Evolutionary conservation across 768 basidiomycete genomes (phyloP), one percentile per base, ranked within the genome.

Genomic region (Tulasnella calospora): DNA sequence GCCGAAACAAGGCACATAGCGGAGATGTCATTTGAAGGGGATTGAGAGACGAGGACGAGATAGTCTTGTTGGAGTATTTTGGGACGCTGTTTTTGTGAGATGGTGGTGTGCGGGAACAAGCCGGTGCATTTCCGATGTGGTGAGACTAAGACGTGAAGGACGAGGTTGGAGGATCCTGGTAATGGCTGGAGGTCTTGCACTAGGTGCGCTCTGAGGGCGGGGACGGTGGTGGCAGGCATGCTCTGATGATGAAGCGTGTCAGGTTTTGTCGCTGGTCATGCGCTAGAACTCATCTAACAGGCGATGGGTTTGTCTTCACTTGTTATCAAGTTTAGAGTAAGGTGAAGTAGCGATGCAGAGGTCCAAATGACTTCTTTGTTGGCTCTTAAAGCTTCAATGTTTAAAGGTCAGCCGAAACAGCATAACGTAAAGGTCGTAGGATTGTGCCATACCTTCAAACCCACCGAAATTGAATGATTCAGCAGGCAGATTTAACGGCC

Each of bases 21-120:
- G 12, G 70, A n/a, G 27, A 71, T 23, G 15, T 71, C 41, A n/a
- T 76, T 38, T 21, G 47, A 33, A 40, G 78, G 36, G 10, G 79
- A 47, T 30, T 80, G 74, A 17, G 92, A 90, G 76, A 95, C 86
- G 33, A 95, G 87, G 71, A 96, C 84, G 80, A 96, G 88, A 40
- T 95, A 85, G 79, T 96, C 92, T 81, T 95, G 92, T 44, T 93
- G 84, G 81, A 89, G 92, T 13, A 90, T 86, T 82, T 88, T 89
- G 13, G 91, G 91, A 8, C 89, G 87, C 15, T 90, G 91, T 67
- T 83, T 84, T 13, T 27, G 35, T 9, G 77, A 41, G 69, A 78
- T 67, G 46, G 77, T 74, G 30, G 94, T 90, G 82, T 93, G 95
- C 0, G 91, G 94, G 83, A 90, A 98, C 23, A 98, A 84, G 0